Evolutionary conservation across 2,329 filamentous ascomycete genomes (phyloP).

Genomic region (Biscogniauxia sp.): DNA sequence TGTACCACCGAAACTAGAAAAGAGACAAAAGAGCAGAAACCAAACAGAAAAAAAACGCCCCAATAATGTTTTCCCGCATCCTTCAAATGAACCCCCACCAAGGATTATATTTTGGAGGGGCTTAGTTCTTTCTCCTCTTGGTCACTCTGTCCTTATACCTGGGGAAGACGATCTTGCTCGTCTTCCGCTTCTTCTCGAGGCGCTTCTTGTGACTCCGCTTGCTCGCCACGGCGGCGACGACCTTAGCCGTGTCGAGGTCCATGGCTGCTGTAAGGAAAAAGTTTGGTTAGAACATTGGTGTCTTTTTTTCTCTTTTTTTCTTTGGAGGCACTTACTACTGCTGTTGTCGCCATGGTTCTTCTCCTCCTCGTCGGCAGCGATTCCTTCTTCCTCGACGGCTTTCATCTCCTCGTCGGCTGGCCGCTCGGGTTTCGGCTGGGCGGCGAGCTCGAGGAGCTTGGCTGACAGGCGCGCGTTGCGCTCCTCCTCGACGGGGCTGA

Average conservation of each 20-base stretch:
- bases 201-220: constrained; percentile 46
- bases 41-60: constrained; percentile 25
- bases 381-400: constrained; percentile 29
- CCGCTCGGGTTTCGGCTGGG: constrained; percentile 66
- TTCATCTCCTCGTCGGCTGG: constrained; percentile 45
- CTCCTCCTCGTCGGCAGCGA: constrained; percentile 20
- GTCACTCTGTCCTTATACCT: constrained; percentile 53
- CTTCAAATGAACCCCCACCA: not conserved
- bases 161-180: constrained; percentile 59
- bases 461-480: constrained; percentile 80
- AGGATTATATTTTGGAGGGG: constrained; percentile 24
- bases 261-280: constrained; percentile 41
- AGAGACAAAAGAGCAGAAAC: not conserved
- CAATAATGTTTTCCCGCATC: constrained; percentile 13
- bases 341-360: constrained; percentile 28
- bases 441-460: constrained; percentile 77
- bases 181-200: constrained; percentile 56
- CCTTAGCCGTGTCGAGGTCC: constrained; percentile 54
- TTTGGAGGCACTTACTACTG: constrained; percentile 25
- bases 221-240: constrained; percentile 32
- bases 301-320: not conserved
- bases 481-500: constrained; percentile 77
- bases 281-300: constrained; percentile 10
- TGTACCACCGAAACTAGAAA: constrained; percentile 16
- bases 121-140: constrained; percentile 39